Evolutionary conservation across 129 eudicot species (phyloP), one percentile per base, ranked within the genome.

Genomic region (Sambucus nigra): DNA sequence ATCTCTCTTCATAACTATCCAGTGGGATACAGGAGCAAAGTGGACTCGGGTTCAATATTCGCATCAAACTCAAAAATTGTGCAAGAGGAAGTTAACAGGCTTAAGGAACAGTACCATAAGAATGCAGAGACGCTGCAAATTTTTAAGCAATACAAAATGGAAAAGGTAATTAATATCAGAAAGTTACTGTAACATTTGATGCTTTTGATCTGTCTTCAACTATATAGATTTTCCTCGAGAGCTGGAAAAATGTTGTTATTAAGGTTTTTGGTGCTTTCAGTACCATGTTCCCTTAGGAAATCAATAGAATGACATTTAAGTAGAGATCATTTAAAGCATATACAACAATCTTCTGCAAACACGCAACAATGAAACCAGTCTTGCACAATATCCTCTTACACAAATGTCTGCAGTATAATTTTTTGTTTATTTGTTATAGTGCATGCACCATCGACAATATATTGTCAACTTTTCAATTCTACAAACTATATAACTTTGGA

Each of bases 21-120:
- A 72, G 83, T 77, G 72, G 72, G 68, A 46, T 64, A 63, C 73
- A 77, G 38, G 66, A 72, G 67, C 63, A 64, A 57, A 27, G 61
- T 66, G 5, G 70, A 77, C 42, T 64, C 61, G 25, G 59, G 69
- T 52, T 68, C 72, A 15, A 21, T 67, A 16, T 26, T 67, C 24
- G 80, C 77, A 66, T 66, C 76, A 14, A 63, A 62, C 23, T 26
- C 61, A 25, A 66, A 48, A 60, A 53, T 40, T 53, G 73, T 66
- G 59, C 66, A 63, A 20, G 78, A 74, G 47, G 86, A 71, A 67
- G 59, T 58, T 16, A 18, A 55, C 16, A 79, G 59, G 51, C 59
- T 50, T 40, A 67, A 56, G 61, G 75, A 73, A 7, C 64, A 74
- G 59, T 79, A 79, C 55, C 59, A 33, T 32, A 67, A 74, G 57